phyloP scores from a whole-genome alignment of 768 basidiomycete genomes.

The Exsudoporus frostii region DNA sequence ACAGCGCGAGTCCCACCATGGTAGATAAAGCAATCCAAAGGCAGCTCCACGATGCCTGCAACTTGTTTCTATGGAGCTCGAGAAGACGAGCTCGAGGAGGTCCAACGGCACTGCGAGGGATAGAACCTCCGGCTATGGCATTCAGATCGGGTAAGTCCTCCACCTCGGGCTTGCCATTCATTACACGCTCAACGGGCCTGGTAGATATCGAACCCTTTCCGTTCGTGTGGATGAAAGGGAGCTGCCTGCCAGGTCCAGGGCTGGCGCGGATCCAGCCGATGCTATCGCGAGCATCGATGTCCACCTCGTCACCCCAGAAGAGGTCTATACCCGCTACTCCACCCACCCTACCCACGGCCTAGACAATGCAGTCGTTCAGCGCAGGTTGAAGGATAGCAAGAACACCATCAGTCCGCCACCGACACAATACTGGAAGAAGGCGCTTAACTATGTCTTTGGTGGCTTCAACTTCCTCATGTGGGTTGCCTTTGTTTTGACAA shows the following conservation, averaged over 20 bases:
- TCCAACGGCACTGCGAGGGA: conserved; percentile 15
- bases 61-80: conserved; percentile 6
- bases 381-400: conserved; percentile 35
- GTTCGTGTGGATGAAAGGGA: conserved; percentile 38
- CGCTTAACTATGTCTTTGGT: conserved; percentile 51
- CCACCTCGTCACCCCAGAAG: conserved; percentile 41
- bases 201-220: conserved; percentile 42
- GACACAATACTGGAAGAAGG: conserved; percentile 47
- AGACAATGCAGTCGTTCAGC: conserved; percentile 39
- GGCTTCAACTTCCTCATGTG: conserved; percentile 59
- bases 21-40: conserved; percentile 5
- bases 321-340: conserved; percentile 44
- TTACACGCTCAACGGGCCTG: neutral
- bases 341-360: conserved; percentile 43
- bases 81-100: conserved; percentile 17
- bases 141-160: conserved; percentile 25
- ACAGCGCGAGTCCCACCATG: conserved; percentile 1
- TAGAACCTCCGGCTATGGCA: conserved; percentile 21
- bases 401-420: conserved; percentile 49
- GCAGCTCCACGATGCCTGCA: neutral
- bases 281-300: conserved; percentile 46
- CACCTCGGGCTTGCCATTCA: neutral
- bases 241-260: conserved; percentile 14
- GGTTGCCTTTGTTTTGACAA: conserved; percentile 46
- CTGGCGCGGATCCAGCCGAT: conserved; percentile 32